Evolutionary conservation across 164 flowering plant species (phyloP).

Genomic region (Protea cynaroides): DNA sequence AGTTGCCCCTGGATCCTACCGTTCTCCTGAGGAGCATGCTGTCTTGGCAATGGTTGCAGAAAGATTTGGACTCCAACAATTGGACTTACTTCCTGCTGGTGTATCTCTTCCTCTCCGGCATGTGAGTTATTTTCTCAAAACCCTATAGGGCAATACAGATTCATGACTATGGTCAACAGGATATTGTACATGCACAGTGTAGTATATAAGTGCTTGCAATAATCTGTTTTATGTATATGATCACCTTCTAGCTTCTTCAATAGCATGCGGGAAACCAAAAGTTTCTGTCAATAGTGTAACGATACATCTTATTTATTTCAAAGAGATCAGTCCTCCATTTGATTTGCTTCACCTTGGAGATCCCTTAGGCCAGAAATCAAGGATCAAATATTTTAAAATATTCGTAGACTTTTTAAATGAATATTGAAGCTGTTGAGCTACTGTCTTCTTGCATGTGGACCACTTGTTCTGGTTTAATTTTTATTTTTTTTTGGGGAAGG

Average conservation of each 20-base stretch:
- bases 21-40: constrained; percentile 58
- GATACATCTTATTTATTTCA: background rate
- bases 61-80: constrained; percentile 74
- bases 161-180: too few relatives aligned
- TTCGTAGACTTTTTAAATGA: background rate
- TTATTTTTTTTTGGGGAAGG: too few relatives aligned
- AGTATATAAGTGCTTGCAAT: background rate
- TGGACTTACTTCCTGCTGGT: constrained; percentile 83
- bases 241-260: too few relatives aligned
- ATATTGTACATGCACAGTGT: too few relatives aligned
- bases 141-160: too few relatives aligned
- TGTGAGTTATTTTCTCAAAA: constrained; percentile 42
- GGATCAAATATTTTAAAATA: background rate
- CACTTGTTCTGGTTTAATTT: background rate
- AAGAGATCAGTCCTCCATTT: background rate
- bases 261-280: too few relatives aligned
- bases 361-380: background rate
- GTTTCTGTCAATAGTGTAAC: background rate
- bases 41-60: constrained; percentile 98
- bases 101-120: constrained; percentile 93
- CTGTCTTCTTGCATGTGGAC: background rate
- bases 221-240: background rate
- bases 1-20: constrained; percentile 63
- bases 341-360: background rate
- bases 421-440: background rate